Conservation (phyloP, 345 rosid species). For the Pseudoturritis turrita region DNA sequence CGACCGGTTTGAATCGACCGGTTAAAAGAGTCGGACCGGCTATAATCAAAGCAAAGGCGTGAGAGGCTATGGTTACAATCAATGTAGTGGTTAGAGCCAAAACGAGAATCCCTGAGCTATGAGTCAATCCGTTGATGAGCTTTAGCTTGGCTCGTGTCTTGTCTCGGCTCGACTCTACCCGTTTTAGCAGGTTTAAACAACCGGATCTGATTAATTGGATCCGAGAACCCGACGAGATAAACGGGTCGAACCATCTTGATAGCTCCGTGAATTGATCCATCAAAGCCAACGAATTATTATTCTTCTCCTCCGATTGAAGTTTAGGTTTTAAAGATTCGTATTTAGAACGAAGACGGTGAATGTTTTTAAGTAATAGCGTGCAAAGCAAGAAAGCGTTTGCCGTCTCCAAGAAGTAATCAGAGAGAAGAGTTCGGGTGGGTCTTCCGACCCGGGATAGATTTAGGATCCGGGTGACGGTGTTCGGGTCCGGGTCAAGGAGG, state of each 20-base stretch:
- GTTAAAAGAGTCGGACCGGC: slow-evolving; percentile 53
- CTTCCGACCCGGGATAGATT: slow-evolving; percentile 19
- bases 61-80: slow-evolving; percentile 52
- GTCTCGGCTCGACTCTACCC: slow-evolving; percentile 51
- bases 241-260: slow-evolving; percentile 33
- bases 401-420: slow-evolving; percentile 54
- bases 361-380: slow-evolving; percentile 44
- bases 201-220: slow-evolving; percentile 35
- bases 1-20: slow-evolving; percentile 34
- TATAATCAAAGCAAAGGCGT: slow-evolving; percentile 61
- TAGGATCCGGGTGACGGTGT: slow-evolving; percentile 38
- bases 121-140: slow-evolving; percentile 33
- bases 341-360: slow-evolving; percentile 43
- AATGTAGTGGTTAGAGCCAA: slow-evolving; percentile 61
- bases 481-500: slow-evolving; percentile 66
- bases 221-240: slow-evolving; percentile 25
- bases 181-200: slow-evolving; percentile 43
- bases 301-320: slow-evolving; percentile 24
- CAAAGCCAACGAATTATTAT: background rate
- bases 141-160: slow-evolving; percentile 44
- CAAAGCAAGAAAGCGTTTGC: slow-evolving; percentile 58
- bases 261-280: slow-evolving; percentile 30
- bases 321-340: slow-evolving; percentile 31
- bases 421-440: slow-evolving; percentile 33
- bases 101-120: slow-evolving; percentile 54